phyloP scores from a whole-genome alignment of 208 protist species.

The Trypanosoma rangeli region DNA sequence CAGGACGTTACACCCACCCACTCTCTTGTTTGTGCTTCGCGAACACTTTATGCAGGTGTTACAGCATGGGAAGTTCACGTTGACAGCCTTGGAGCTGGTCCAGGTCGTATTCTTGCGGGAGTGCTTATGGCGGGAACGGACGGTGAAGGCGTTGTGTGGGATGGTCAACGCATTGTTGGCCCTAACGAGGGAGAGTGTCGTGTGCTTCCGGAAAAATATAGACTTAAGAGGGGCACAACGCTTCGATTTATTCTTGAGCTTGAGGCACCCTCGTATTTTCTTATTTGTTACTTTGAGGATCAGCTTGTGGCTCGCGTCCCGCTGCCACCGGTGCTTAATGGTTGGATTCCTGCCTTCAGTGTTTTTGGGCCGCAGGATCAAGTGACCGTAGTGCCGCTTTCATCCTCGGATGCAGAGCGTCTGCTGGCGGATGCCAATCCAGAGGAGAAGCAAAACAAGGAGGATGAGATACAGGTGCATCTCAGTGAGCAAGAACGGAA shows the following conservation, averaged over 20 bases:
- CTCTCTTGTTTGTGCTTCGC: slow-evolving; percentile 26
- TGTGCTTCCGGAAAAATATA: slow-evolving; percentile 14
- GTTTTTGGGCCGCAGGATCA: slow-evolving; percentile 38
- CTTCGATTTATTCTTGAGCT: slow-evolving; percentile 31
- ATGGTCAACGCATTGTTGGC: slow-evolving; percentile 36
- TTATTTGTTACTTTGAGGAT: slow-evolving; percentile 30
- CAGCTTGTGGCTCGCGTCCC: slow-evolving; percentile 26
- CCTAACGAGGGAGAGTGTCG: slow-evolving; percentile 30
- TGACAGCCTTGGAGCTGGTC: slow-evolving; percentile 25
- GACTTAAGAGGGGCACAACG: slow-evolving; percentile 16
- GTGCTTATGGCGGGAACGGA: slow-evolving; percentile 27
- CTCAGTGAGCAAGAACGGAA: slow-evolving; percentile 24
- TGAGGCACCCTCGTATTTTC: slow-evolving; percentile 27
- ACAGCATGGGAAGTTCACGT: slow-evolving; percentile 32
- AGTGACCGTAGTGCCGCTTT: slow-evolving; percentile 29
- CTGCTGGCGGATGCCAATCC: slow-evolving; percentile 6
- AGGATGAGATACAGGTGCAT: slow-evolving; percentile 1
- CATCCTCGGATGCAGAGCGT: background rate
- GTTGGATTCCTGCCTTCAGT: slow-evolving; percentile 35
- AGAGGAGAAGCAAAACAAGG: background rate
- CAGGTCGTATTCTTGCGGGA: slow-evolving; percentile 31
- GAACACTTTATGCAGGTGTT: slow-evolving; percentile 24
- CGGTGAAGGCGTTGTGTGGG: slow-evolving; percentile 40
- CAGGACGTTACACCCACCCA: slow-evolving; percentile 16
- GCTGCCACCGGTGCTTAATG: slow-evolving; percentile 17